phyloP scores from a whole-genome alignment of 345 rosid genomes.

The Citrus maxima region DNA sequence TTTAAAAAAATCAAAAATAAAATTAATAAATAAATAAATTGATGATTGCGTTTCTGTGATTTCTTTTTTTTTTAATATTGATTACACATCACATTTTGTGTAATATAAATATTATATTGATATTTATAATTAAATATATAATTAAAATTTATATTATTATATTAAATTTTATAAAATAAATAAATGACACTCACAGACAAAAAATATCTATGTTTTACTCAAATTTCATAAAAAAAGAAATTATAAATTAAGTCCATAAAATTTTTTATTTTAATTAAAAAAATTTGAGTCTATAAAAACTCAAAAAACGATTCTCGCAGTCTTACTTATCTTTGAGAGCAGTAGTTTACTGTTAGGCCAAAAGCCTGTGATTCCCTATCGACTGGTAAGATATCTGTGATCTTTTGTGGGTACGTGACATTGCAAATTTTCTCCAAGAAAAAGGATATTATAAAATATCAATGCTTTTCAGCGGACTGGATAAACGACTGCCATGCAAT shows the following conservation, averaged over 20 bases:
- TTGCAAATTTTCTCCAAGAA: not conserved
- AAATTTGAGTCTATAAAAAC: rapidly evolving
- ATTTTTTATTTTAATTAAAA: too few relatives aligned
- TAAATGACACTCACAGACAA: rapidly evolving
- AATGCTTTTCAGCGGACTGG: not conserved
- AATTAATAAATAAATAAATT: not conserved
- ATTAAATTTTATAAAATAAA: rapidly evolving
- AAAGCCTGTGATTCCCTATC: too few relatives aligned
- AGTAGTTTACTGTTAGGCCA: too few relatives aligned
- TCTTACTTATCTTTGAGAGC: too few relatives aligned
- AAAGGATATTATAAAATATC: not conserved
- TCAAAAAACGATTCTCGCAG: too few relatives aligned
- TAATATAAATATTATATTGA: rapidly evolving
- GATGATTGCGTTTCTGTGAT: not conserved
- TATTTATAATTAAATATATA: too few relatives aligned
- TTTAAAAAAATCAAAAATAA: too few relatives aligned
- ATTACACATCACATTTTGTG: rapidly evolving
- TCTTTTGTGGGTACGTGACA: not conserved
- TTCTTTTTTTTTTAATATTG: too few relatives aligned
- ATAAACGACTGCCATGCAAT: not conserved
- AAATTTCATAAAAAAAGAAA: rapidly evolving
- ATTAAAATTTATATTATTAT: too few relatives aligned
- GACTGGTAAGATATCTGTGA: not conserved
- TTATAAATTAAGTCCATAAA: rapidly evolving
- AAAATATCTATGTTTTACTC: rapidly evolving